These are phyloP conservation scores for Aureobasidium leucospermi DNA, from an alignment of 2,329 filamentous ascomycete genomes.

Conservation along the genomic window DNA sequence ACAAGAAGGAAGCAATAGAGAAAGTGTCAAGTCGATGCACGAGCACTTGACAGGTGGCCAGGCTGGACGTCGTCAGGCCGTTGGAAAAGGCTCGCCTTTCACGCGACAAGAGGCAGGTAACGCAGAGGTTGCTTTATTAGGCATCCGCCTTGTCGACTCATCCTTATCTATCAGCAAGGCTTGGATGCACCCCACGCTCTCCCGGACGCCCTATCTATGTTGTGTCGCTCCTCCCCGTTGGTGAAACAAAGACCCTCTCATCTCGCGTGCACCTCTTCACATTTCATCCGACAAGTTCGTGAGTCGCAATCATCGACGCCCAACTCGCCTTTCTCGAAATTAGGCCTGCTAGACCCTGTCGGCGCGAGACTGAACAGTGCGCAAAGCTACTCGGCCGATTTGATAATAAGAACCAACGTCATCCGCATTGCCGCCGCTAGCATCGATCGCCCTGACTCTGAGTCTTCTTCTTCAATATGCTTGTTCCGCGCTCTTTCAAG, in stretches of 20 bases:
- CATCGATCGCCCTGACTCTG: constrained; percentile 2
- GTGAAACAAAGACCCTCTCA: constrained; percentile 4
- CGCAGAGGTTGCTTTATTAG: neutral
- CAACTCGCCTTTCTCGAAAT: constrained; percentile 2
- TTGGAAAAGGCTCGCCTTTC: neutral
- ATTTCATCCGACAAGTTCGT: neutral
- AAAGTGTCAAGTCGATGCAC: neutral
- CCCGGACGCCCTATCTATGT: constrained; percentile 8
- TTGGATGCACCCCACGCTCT: constrained; percentile 6
- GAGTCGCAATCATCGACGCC: neutral
- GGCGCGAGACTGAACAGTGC: constrained; percentile 2
- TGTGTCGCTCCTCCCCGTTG: neutral
- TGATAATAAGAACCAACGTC: constrained; percentile 13
- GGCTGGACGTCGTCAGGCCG: constrained; percentile 1
- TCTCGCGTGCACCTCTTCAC: constrained; percentile 4
- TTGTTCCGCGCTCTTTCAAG: constrained; percentile 40
- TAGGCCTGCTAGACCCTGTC: constrained; percentile 6
- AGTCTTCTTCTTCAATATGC: constrained; percentile 25
- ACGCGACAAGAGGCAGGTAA: constrained; percentile 4
- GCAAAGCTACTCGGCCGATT: constrained; percentile 5
- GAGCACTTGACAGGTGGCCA: neutral
- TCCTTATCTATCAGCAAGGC: constrained; percentile 11
- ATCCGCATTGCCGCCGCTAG: constrained; percentile 13
- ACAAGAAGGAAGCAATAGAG: neutral
- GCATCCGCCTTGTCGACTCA: neutral